Conservation (phyloP, 1,139 yeast species). For the Eremothecium gossypii region DNA sequence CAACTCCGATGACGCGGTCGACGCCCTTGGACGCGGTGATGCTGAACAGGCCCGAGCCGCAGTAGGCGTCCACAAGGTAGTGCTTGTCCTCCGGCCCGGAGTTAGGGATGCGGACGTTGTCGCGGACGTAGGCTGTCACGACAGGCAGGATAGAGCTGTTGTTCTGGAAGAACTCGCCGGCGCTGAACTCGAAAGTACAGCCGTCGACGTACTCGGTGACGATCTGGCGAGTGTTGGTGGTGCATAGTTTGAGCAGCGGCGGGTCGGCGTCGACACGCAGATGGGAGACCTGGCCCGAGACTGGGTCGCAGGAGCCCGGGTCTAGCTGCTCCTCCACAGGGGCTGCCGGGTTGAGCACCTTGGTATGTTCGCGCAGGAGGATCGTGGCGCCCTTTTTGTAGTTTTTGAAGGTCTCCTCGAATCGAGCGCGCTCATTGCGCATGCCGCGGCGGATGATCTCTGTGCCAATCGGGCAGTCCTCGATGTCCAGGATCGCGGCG, state of each 20-base stretch:
- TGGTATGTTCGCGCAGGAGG: slow-evolving; percentile 69
- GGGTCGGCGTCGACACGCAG: slow-evolving; percentile 23
- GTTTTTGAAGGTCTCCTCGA: slow-evolving; percentile 40
- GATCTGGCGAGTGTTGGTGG: slow-evolving; percentile 64
- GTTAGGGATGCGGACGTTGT: slow-evolving; percentile 46
- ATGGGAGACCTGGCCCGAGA: slow-evolving; percentile 30
- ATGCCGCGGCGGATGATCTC: slow-evolving; percentile 64
- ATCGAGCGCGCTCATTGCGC: slow-evolving; percentile 54
- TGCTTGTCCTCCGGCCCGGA: slow-evolving; percentile 34
- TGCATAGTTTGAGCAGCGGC: slow-evolving; percentile 34
- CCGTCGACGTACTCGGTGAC: slow-evolving; percentile 73
- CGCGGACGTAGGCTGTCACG: slow-evolving; percentile 72
- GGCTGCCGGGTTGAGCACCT: slow-evolving; percentile 26
- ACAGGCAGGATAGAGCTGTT: slow-evolving; percentile 82
- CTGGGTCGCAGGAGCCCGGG: slow-evolving; percentile 39
- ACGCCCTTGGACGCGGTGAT: slow-evolving; percentile 77
- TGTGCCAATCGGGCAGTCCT: slow-evolving; percentile 89
- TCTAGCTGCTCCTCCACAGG: slow-evolving; percentile 30
- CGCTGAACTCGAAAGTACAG: slow-evolving; percentile 73
- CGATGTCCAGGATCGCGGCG: slow-evolving; percentile 66
- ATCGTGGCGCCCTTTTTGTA: slow-evolving; percentile 85
- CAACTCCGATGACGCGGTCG: slow-evolving; percentile 83
- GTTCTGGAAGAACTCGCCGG: slow-evolving; percentile 94
- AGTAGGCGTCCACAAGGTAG: slow-evolving; percentile 89
- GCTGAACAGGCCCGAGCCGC: slow-evolving; percentile 93